These are phyloP conservation scores for Carallia brachiata DNA, from an alignment of 345 rosid species.

Conservation along the genomic window DNA sequence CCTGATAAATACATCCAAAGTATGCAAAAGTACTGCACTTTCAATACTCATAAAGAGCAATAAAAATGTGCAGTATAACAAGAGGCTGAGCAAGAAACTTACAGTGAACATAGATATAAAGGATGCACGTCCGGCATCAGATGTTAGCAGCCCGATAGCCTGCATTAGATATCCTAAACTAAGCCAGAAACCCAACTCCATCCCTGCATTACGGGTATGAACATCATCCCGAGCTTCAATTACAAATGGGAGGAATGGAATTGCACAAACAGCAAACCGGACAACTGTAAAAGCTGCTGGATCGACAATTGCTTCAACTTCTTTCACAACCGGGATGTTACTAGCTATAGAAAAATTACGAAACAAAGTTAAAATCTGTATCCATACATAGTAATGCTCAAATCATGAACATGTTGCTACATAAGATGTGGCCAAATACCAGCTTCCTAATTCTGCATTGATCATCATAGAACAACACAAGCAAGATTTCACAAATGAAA, in stretches of 20 bases:
- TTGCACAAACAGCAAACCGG: constrained; percentile 49
- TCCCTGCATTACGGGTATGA: constrained; percentile 50
- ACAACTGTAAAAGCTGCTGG: constrained; percentile 55
- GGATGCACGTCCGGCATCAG: constrained; percentile 62
- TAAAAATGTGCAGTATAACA: neutral
- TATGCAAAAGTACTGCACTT: constrained; percentile 11
- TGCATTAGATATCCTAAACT: constrained; percentile 59
- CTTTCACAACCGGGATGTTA: constrained; percentile 55
- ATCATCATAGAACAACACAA: no score
- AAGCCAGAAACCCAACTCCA: constrained; percentile 67
- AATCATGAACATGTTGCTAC: neutral
- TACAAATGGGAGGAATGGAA: constrained; percentile 55
- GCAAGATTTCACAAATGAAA: no score
- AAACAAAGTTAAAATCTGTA: constrained; percentile 1
- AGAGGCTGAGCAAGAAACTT: constrained; percentile 23
- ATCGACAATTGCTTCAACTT: constrained; percentile 47
- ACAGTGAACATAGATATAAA: constrained; percentile 54
- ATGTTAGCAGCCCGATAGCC: constrained; percentile 54
- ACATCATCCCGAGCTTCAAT: constrained; percentile 36
- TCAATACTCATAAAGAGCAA: constrained; percentile 12
- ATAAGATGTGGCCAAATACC: no score
- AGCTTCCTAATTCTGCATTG: neutral
- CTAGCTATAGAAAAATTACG: constrained; percentile 43
- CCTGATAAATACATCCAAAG: constrained; percentile 38
- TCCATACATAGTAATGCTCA: neutral